Evolutionary conservation across 768 basidiomycete species (phyloP).

Genomic region (Tulasnella sp.): DNA sequence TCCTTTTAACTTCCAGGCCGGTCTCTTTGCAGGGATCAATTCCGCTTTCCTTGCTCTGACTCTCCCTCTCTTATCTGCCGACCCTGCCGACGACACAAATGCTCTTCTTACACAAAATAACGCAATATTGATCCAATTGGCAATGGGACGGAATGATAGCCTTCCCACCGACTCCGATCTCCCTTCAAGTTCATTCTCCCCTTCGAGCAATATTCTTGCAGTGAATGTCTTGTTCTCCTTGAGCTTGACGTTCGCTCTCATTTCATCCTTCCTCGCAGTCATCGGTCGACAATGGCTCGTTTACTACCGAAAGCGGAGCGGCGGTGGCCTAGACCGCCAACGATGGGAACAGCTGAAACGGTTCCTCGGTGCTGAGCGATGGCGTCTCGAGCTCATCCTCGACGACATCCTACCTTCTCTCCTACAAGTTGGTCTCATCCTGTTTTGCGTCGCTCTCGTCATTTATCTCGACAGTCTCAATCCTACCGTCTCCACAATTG

Average conservation of each 20-base stretch:
- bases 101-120: neutral
- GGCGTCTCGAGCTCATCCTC: neutral
- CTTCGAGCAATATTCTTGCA: neutral
- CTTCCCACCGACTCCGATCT: neutral
- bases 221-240: neutral
- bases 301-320: neutral
- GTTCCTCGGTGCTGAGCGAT: neutral
- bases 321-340: neutral
- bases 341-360: neutral
- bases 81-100: neutral
- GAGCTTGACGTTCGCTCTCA: neutral
- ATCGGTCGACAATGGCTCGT: neutral
- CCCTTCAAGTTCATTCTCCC: neutral
- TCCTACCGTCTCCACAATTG: neutral
- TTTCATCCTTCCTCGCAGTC: neutral
- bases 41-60: neutral
- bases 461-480: neutral
- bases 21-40: neutral
- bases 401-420: neutral
- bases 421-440: neutral
- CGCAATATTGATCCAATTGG: neutral
- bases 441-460: neutral
- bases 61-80: neutral
- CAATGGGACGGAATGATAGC: neutral
- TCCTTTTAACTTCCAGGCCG: slow-evolving; percentile 42